Percentiles rank a stretch among this genome's conserved stretches.
Evolutionary conservation across 73 alveolate genomes (phyloP).

Genomic region (Tetrahymena malaccensis): DNA sequence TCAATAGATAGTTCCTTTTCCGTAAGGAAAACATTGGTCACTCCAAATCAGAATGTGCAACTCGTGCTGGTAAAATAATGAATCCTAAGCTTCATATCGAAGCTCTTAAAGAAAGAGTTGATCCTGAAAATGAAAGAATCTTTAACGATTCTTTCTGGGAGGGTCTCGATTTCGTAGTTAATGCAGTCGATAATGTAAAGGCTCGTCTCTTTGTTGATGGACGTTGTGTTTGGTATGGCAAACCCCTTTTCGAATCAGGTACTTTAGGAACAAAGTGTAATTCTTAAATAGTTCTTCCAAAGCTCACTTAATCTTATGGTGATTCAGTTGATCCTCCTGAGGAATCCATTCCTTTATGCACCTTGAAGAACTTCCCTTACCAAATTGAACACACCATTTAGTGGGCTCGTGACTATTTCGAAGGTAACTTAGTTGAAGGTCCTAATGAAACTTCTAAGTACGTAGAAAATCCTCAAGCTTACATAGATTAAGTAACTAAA

Average conservation of each 20-base stretch:
- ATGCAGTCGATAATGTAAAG: constrained; percentile 97
- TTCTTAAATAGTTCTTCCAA: constrained; percentile 83
- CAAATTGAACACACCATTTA: constrained; percentile 98
- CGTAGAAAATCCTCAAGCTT: constrained; percentile 69
- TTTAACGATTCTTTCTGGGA: constrained; percentile 98
- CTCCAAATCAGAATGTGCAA: constrained; percentile 87
- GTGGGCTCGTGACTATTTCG: constrained; percentile 98
- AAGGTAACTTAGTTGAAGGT: constrained; percentile 89
- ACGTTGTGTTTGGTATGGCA: constrained; percentile 94
- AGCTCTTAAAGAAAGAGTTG: constrained; percentile 74
- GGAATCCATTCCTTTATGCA: constrained; percentile 98
- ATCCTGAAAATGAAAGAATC: constrained; percentile 91
- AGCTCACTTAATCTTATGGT: constrained; percentile 81
- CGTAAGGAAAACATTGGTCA: constrained; percentile 86
- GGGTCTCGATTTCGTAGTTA: constrained; percentile 77
- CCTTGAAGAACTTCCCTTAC: constrained; percentile 98
- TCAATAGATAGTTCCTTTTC: constrained; percentile 96
- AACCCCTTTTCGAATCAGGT: constrained; percentile 96
- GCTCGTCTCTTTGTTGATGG: constrained; percentile 95
- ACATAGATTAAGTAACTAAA: constrained; percentile 41
- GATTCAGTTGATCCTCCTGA: constrained; percentile 95
- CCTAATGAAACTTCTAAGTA: constrained; percentile 76
- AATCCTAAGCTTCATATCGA: constrained; percentile 71
- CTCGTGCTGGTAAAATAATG: constrained; percentile 68
- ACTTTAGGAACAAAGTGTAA: constrained; percentile 93